phyloP scores from a whole-genome alignment of 768 basidiomycete genomes.

The Termitomyces sp. region DNA sequence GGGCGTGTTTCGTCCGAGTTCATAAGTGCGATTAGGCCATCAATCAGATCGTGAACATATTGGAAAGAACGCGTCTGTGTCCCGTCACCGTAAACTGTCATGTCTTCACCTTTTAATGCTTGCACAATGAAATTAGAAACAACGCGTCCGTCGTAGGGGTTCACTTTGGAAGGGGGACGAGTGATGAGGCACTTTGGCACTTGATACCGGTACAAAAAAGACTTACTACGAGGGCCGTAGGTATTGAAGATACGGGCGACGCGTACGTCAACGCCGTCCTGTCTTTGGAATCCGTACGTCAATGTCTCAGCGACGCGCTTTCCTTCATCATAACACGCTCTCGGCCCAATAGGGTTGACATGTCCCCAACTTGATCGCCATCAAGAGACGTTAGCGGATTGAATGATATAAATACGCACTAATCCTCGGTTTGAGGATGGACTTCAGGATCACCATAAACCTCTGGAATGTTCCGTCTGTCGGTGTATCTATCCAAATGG shows the following conservation, averaged over 20 bases:
- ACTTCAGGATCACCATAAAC: conserved; percentile 98
- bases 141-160: conserved; percentile 93
- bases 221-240: conserved; percentile 78
- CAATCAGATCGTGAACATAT: conserved; percentile 96
- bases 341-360: conserved; percentile 96
- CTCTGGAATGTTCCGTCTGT: conserved; percentile 42
- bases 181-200: conserved; percentile 17
- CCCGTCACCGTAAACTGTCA: conserved; percentile 96
- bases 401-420: conserved; percentile 45
- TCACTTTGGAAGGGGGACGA: conserved; percentile 53
- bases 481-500: conserved; percentile 2
- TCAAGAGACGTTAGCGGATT: conserved; percentile 8
- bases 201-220: background rate
- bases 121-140: conserved; percentile 99
- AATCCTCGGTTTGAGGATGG: conserved; percentile 94
- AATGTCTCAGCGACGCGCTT: conserved; percentile 98
- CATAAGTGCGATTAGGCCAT: conserved; percentile 92
- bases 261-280: conserved; percentile 92
- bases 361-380: conserved; percentile 75
- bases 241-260: conserved; percentile 99
- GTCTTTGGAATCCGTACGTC: conserved; percentile 92
- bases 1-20: conserved; percentile 91
- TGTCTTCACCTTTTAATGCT: conserved; percentile 91
- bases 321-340: conserved; percentile 99
- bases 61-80: conserved; percentile 94